Evolutionary conservation across 2,329 filamentous ascomycete genomes (phyloP).

Genomic region (Didymella glomerata): DNA sequence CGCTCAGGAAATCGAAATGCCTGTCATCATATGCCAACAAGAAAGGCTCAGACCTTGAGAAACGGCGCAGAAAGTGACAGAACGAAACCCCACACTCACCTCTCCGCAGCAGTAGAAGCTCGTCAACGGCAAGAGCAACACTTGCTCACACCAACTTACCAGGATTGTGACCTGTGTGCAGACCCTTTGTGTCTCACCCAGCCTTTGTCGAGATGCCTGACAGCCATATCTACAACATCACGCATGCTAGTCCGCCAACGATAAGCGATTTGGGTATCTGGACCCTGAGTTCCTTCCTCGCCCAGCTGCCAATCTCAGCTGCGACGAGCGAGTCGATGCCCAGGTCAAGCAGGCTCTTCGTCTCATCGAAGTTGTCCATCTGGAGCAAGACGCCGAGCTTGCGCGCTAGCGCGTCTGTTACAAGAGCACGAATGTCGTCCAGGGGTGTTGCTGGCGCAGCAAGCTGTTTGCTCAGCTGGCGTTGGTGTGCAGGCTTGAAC

Average conservation of each 20-base stretch:
- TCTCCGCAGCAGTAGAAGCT: neutral
- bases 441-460: neutral
- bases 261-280: conserved; percentile 17
- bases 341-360: conserved; percentile 4
- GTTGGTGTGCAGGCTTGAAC: neutral
- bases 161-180: neutral
- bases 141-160: neutral
- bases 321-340: conserved; percentile 38
- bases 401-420: neutral
- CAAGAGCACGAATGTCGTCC: neutral
- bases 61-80: neutral
- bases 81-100: neutral
- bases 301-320: conserved; percentile 40
- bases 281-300: conserved; percentile 22
- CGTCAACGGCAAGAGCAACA: neutral
- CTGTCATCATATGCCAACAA: neutral
- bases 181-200: neutral
- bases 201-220: neutral
- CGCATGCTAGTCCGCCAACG: conserved; percentile 15
- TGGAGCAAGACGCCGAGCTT: neutral
- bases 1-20: neutral
- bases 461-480: neutral
- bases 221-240: conserved; percentile 10
- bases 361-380: neutral
- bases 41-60: neutral